These are phyloP conservation scores for Alternaria atra DNA, from an alignment of 2,329 filamentous ascomycete genomes.

Conservation along the genomic window DNA sequence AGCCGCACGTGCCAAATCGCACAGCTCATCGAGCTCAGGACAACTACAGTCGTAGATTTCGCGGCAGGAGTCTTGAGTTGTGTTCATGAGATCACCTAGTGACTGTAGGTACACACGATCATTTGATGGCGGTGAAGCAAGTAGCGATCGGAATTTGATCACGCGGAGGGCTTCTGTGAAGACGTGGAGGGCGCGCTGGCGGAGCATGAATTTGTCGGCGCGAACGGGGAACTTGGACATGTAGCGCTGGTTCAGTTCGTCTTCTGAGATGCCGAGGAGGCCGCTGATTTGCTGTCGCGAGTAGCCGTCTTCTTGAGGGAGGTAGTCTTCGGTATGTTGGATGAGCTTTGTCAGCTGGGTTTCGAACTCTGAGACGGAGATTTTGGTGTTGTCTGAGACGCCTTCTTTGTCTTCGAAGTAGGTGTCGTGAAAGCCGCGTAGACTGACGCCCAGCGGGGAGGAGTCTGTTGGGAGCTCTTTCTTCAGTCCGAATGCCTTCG, in stretches of 20 bases:
- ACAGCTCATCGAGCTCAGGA: conserved; percentile 90
- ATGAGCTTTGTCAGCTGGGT: conserved; percentile 79
- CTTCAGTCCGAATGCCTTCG: conserved; percentile 67
- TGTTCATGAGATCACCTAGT: conserved; percentile 86
- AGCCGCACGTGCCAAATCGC: conserved; percentile 76
- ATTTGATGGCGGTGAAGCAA: conserved; percentile 59
- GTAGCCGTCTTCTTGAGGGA: conserved; percentile 84
- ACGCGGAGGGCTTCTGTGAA: conserved; percentile 90
- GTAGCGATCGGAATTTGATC: conserved; percentile 79
- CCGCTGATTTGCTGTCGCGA: conserved; percentile 84
- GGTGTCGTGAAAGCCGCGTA: conserved; percentile 86
- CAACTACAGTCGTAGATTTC: conserved; percentile 92
- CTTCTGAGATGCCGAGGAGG: conserved; percentile 72
- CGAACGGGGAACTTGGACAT: conserved; percentile 90
- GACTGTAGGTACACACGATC: conserved; percentile 73
- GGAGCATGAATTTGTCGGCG: conserved; percentile 85
- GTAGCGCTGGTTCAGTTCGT: conserved; percentile 78
- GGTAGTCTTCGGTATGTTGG: conserved; percentile 71
- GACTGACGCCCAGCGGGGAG: conserved; percentile 81
- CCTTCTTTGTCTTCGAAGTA: conserved; percentile 70
- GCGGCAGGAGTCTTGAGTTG: conserved; percentile 86
- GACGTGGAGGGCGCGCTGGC: conserved; percentile 88
- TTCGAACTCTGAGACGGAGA: conserved; percentile 55
- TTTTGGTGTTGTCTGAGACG: conserved; percentile 59
- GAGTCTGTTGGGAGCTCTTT: conserved; percentile 74